These are phyloP conservation scores for Penicillium sp. DNA, from an alignment of 2,329 filamentous ascomycete genomes.

Conservation along the genomic window DNA sequence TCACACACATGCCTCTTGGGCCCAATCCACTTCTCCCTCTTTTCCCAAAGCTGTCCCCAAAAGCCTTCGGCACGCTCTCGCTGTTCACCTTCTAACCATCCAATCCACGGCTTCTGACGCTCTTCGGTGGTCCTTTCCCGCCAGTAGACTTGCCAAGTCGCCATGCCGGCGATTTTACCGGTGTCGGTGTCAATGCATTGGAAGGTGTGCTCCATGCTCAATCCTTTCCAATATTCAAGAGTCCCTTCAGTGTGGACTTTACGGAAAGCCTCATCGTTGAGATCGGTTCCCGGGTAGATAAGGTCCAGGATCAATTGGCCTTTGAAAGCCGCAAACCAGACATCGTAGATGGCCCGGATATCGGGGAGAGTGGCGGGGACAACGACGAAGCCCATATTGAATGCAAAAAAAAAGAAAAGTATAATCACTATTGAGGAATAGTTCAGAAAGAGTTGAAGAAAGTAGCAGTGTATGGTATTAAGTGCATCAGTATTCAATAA, in stretches of 20 bases:
- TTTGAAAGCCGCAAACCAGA: constrained; percentile 22
- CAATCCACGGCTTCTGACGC: constrained; percentile 47
- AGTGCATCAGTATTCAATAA: background rate
- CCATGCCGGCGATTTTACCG: constrained; percentile 50
- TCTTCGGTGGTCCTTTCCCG: constrained; percentile 42
- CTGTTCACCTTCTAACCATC: constrained; percentile 49
- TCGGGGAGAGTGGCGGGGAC: constrained; percentile 34
- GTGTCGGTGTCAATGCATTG: constrained; percentile 47
- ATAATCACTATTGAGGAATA: background rate
- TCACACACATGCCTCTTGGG: constrained; percentile 42
- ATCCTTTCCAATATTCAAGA: constrained; percentile 39
- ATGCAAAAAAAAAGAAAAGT: background rate
- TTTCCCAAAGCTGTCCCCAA: constrained; percentile 45
- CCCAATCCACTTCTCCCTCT: constrained; percentile 21
- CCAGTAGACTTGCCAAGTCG: constrained; percentile 48
- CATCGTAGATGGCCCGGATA: constrained; percentile 23
- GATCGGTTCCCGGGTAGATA: constrained; percentile 41
- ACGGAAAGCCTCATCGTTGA: constrained; percentile 42
- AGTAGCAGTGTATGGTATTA: background rate
- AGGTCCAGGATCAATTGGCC: constrained; percentile 45
- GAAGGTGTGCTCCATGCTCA: constrained; percentile 46
- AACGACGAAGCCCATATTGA: constrained; percentile 43
- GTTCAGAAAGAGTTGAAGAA: background rate
- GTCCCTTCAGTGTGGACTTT: constrained; percentile 47
- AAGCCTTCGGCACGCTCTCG: constrained; percentile 41